These are phyloP conservation scores for Citrullus amarus DNA, from an alignment of 306 rosid genomes.

Conservation along the genomic window DNA sequence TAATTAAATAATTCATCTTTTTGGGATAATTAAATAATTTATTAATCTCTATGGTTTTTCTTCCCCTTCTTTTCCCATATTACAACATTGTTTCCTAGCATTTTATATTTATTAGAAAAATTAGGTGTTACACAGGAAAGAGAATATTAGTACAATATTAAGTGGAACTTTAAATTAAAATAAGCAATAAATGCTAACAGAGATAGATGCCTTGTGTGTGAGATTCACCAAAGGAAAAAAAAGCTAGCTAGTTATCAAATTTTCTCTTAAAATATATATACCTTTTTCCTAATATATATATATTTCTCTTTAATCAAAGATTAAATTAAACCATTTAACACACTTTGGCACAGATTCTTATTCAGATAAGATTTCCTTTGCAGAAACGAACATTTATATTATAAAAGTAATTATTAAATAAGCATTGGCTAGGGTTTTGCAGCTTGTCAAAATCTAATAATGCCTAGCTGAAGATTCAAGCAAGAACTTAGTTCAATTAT, in stretches of 20 bases:
- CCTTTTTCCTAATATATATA: not conserved
- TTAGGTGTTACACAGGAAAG: not conserved
- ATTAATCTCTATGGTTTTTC: not conserved
- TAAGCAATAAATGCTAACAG: not conserved
- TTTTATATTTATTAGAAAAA: not conserved
- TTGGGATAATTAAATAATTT: not conserved
- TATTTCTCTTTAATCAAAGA: not conserved
- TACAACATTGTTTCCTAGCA: not conserved
- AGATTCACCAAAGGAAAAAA: not conserved
- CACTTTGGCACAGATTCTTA: conserved; percentile 5
- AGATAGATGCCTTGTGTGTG: not conserved
- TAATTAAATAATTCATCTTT: not conserved
- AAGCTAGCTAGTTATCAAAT: not conserved
- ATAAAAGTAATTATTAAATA: conserved; percentile 1
- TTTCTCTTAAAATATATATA: not conserved
- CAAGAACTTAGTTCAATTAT: not conserved
- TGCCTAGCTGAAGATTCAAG: conserved; percentile 5
- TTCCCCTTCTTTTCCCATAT: too few relatives aligned
- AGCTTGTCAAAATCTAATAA: conserved; percentile 12
- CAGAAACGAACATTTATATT: conserved; percentile 1
- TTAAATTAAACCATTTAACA: not conserved
- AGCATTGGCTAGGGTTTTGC: conserved; percentile 10
- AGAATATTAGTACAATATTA: not conserved
- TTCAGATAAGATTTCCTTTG: not conserved
- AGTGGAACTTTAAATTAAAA: not conserved